Percentiles rank a stretch among this genome's conserved stretches.
These are phyloP conservation scores for Ophiostoma triangulosporum DNA, from an alignment of 2,329 filamentous ascomycete species.

Conservation along the genomic window DNA sequence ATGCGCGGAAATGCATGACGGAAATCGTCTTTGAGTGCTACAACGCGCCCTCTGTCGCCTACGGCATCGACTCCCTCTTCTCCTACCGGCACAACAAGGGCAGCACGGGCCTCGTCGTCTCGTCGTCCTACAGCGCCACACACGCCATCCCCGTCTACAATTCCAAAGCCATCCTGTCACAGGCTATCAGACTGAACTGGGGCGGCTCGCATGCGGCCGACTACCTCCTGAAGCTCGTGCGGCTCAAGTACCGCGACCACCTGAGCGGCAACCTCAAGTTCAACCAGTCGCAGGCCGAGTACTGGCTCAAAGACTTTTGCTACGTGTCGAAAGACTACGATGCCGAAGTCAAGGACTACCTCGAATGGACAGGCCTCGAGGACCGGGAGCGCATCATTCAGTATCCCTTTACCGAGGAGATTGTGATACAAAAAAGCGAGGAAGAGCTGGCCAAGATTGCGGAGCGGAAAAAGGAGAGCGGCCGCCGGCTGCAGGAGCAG, in stretches of 20 bases:
- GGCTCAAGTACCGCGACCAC: conserved; percentile 65
- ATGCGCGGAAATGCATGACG: conserved; percentile 87
- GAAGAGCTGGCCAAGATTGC: conserved; percentile 84
- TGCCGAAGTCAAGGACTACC: conserved; percentile 56
- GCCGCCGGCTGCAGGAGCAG: conserved; percentile 81
- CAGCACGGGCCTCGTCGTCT: conserved; percentile 74
- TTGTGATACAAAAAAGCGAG: conserved; percentile 81
- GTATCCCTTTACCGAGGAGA: conserved; percentile 84
- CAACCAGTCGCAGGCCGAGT: conserved; percentile 73
- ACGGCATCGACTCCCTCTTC: conserved; percentile 93
- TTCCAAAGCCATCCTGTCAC: conserved; percentile 67
- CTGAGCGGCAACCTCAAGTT: conserved; percentile 68
- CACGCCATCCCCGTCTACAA: conserved; percentile 91
- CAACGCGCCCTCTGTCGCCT: conserved; percentile 74
- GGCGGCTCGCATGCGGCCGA: conserved; percentile 82
- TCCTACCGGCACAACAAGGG: conserved; percentile 89
- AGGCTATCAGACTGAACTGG: conserved; percentile 88
- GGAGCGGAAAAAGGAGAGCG: conserved; percentile 90
- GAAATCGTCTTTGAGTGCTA: conserved; percentile 98
- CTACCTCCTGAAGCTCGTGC: conserved; percentile 79
- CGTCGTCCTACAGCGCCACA: conserved; percentile 84
- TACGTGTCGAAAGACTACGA: conserved; percentile 81
- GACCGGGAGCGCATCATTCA: conserved; percentile 82
- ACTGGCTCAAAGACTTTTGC: conserved; percentile 77
- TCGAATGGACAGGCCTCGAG: conserved; percentile 88